Percentiles rank a stretch among this genome's conserved stretches.
Evolutionary conservation across 352 stramenopile genomes (phyloP).

Genomic region (Thalassiosira gravida): DNA sequence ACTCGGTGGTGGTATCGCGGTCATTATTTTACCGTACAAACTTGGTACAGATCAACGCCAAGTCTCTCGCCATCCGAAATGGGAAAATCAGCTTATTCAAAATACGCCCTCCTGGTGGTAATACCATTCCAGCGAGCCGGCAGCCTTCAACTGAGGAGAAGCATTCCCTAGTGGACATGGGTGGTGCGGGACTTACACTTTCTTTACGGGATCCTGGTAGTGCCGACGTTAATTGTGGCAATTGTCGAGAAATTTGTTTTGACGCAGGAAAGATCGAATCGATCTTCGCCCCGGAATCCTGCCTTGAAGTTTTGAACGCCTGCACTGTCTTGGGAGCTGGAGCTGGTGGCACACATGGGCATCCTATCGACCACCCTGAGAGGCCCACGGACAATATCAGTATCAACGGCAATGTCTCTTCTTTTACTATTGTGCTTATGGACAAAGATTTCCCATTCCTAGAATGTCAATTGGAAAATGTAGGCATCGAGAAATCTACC

Average conservation of each 20-base stretch:
- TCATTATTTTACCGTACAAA: conserved; percentile 38
- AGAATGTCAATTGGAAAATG: conserved; percentile 34
- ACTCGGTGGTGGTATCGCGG: conserved; percentile 36
- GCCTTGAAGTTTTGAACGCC: conserved; percentile 28
- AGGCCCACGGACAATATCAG: background rate
- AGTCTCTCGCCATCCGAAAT: conserved; percentile 37
- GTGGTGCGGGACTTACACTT: conserved; percentile 19
- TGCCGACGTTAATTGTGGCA: background rate
- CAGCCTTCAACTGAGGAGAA: conserved; percentile 14
- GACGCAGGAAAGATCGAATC: conserved; percentile 38
- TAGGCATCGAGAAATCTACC: conserved; percentile 33
- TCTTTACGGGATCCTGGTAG: conserved; percentile 9
- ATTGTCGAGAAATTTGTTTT: conserved; percentile 44
- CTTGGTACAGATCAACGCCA: conserved; percentile 27
- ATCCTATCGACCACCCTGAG: conserved; percentile 1
- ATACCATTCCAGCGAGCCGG: background rate
- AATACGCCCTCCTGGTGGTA: conserved; percentile 15
- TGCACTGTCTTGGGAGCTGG: conserved; percentile 21
- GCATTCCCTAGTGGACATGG: conserved; percentile 11
- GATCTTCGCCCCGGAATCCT: conserved; percentile 44
- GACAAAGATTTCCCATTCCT: conserved; percentile 58
- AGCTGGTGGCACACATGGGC: background rate
- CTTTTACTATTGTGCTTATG: conserved; percentile 37
- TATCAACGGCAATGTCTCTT: conserved; percentile 47
- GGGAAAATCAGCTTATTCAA: conserved; percentile 41